A percentile compares a stretch with the other conserved stretches of the same genome.
phyloP scores from a whole-genome alignment of 768 basidiomycete species.

The Russula virescens region DNA sequence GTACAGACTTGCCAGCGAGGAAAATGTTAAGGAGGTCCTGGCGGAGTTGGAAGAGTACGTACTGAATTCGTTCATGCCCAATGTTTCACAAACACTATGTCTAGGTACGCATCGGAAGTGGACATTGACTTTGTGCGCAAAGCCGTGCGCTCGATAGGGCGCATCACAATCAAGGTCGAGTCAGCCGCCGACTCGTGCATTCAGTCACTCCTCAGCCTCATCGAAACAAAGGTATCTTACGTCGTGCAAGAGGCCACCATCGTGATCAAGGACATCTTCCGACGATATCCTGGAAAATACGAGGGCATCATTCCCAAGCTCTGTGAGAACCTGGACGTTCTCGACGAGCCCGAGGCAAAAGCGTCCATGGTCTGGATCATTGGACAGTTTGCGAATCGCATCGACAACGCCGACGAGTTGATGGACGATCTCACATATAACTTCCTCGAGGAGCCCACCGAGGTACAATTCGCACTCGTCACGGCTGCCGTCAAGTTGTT shows the following conservation, averaged over 20 bases:
- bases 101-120: slow-evolving; percentile 94
- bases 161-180: slow-evolving; percentile 96
- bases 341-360: slow-evolving; percentile 96
- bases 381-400: slow-evolving; percentile 92
- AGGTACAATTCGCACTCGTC: slow-evolving; percentile 94
- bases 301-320: slow-evolving; percentile 93
- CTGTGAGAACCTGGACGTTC: slow-evolving; percentile 83
- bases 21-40: slow-evolving; percentile 88
- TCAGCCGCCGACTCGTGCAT: slow-evolving; percentile 88
- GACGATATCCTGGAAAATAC: slow-evolving; percentile 93
- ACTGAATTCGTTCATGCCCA: neutral
- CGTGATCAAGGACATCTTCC: slow-evolving; percentile 97
- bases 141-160: slow-evolving; percentile 94
- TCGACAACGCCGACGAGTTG: slow-evolving; percentile 93
- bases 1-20: slow-evolving; percentile 93
- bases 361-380: slow-evolving; percentile 98
- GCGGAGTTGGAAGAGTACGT: slow-evolving; percentile 91
- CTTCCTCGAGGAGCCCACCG: slow-evolving; percentile 9
- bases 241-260: slow-evolving; percentile 87
- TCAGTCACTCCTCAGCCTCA: slow-evolving; percentile 72
- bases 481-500: slow-evolving; percentile 96
- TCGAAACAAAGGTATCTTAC: slow-evolving; percentile 91
- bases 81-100: neutral
- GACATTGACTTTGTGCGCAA: slow-evolving; percentile 98
- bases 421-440: slow-evolving; percentile 58